phyloP scores from a whole-genome alignment of 768 basidiomycete species.

The Leucocoprinus sp. region DNA sequence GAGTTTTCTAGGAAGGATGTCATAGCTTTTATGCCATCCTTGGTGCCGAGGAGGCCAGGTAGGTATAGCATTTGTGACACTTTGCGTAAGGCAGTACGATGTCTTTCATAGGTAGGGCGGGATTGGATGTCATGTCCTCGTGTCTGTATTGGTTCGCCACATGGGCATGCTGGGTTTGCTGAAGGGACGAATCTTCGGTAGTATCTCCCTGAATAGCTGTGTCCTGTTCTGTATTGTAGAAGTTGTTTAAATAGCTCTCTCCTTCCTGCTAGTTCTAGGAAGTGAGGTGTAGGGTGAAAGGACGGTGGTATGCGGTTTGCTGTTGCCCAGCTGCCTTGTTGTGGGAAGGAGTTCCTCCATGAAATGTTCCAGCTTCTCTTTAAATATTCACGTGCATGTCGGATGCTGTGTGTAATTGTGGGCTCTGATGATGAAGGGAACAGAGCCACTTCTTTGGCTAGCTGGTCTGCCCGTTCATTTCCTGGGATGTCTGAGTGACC shows the following conservation, averaged over 20 bases:
- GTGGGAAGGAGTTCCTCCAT: neutral
- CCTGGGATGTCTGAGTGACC: slow-evolving; percentile 14
- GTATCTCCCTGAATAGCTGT: neutral
- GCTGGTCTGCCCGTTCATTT: slow-evolving; percentile 18
- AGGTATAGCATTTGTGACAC: too few species aligned
- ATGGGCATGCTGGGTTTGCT: neutral
- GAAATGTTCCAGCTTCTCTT: neutral
- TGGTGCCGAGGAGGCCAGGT: too few species aligned
- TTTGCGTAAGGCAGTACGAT: too few species aligned
- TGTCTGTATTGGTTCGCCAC: neutral
- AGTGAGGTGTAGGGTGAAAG: neutral
- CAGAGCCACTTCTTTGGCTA: slow-evolving; percentile 18
- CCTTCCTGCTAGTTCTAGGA: neutral
- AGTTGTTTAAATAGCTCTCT: neutral
- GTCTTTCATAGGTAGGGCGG: too few species aligned
- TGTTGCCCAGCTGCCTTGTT: neutral
- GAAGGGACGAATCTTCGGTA: neutral
- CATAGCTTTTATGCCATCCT: too few species aligned
- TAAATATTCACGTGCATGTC: neutral
- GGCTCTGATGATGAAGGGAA: neutral
- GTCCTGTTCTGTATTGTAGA: neutral
- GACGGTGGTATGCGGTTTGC: neutral
- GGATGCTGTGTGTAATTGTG: neutral
- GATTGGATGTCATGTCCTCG: slow-evolving; percentile 2
- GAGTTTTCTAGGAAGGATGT: too few species aligned